Percentiles rank a stretch among this genome's conserved stretches.
phyloP scores from a whole-genome alignment of 768 basidiomycete species.

The Cyclocybe aegerita region DNA sequence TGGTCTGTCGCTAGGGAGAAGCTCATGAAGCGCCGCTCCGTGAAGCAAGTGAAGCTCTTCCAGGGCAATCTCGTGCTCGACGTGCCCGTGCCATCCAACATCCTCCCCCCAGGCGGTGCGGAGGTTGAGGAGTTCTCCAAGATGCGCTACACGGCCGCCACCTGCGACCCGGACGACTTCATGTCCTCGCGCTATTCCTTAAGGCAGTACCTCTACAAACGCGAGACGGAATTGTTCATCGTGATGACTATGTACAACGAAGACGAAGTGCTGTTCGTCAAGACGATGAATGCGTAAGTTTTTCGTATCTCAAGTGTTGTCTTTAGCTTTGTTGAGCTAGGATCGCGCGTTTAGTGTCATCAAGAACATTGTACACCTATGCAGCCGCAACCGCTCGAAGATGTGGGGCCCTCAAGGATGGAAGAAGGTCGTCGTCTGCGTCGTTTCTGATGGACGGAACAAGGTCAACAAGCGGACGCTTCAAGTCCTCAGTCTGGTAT shows the following conservation, averaged over 20 bases:
- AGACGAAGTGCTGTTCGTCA: slow-evolving; percentile 74
- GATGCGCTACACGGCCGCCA: slow-evolving; percentile 87
- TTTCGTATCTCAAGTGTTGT: background rate
- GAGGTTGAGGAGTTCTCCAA: slow-evolving; percentile 75
- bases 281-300: slow-evolving; percentile 82
- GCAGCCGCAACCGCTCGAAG: slow-evolving; percentile 66
- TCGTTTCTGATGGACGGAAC: slow-evolving; percentile 82
- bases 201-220: slow-evolving; percentile 73
- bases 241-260: slow-evolving; percentile 98
- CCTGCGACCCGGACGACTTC: slow-evolving; percentile 89
- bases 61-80: slow-evolving; percentile 87
- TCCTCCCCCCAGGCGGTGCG: slow-evolving; percentile 65
- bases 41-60: slow-evolving; percentile 76
- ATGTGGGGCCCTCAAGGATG: slow-evolving; percentile 88
- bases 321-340: slow-evolving; percentile 1
- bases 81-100: slow-evolving; percentile 75
- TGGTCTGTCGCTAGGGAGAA: slow-evolving; percentile 74
- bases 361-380: slow-evolving; percentile 84
- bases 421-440: slow-evolving; percentile 88
- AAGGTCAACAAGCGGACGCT: slow-evolving; percentile 91
- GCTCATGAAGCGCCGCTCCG: slow-evolving; percentile 78
- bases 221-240: slow-evolving; percentile 90
- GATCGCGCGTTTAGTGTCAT: slow-evolving; percentile 54
- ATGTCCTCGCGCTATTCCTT: slow-evolving; percentile 76
- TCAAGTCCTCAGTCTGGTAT: slow-evolving; percentile 80